Evolutionary conservation across 2,329 filamentous ascomycete genomes (phyloP), one percentile per base, ranked within the genome.

Genomic region (Catunica adiposa): DNA sequence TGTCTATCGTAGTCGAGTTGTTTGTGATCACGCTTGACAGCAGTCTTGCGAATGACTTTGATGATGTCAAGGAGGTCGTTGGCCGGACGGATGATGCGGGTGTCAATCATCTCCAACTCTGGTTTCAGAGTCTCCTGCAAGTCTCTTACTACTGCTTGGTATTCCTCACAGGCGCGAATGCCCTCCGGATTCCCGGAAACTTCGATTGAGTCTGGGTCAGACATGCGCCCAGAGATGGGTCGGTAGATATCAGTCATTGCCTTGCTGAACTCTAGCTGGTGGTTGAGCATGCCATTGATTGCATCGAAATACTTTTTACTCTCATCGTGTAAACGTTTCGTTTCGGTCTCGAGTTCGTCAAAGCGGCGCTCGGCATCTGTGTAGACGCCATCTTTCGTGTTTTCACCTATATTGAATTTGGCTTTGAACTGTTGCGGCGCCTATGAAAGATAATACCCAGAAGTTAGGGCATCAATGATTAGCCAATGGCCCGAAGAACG

Each of bases 201-300:
- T 55, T 84, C 77, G 61, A 87, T 78, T 7, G 86, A 86, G 64
- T 89, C 84, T 8, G 92, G 92, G 69, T 98, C 92, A 48, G 90
- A 97, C 69, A 94, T 79, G 66, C 92, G 85, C 56, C 92, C 92
- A 56, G 90, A 96, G 64, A 98, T 98, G 62, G 92, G 92, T 68
- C 94, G 94, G 76, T 98, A 98, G 64, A 98, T 84, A 69, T 98
- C 92, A 61, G 85, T 84, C 74, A 95, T 90, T 62, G 89, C 87
- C 71, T 95, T 82, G 63, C 90, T 95, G 73, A 98, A 98, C 67
- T 94, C 90, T 70, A 98, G 97, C 73, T 98, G 92, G 71, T 97
- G 89, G 66, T 75, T 80, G 64, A 98, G 79, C 92, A 98, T 98
- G 75, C 85, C 86, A 72, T 97, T 96, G 72, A 98, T 96, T 66